phyloP scores from a whole-genome alignment of 805 yeast species.

The Candida bentonensis region DNA sequence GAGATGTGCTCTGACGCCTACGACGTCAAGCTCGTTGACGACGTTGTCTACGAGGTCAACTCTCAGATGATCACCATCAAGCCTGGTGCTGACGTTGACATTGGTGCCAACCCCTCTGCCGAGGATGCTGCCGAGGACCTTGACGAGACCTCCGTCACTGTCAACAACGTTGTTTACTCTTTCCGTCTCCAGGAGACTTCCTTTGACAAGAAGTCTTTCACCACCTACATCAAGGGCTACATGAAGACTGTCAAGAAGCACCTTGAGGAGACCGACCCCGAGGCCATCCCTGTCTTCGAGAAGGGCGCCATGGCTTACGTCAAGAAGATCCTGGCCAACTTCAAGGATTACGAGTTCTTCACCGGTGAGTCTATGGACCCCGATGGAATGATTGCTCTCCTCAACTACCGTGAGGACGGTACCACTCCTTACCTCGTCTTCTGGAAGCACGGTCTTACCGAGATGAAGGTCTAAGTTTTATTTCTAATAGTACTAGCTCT shows the following conservation, averaged over 20 bases:
- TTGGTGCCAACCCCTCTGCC: conserved; percentile 99
- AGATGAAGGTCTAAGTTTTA: conserved; percentile 87
- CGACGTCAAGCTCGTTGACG: conserved; percentile 75
- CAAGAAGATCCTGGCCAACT: conserved; percentile 88
- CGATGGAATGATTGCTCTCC: conserved; percentile 93
- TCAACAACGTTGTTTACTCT: conserved; percentile 97
- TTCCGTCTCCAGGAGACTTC: conserved; percentile 94
- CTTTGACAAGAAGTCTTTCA: conserved; percentile 96
- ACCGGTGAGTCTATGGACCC: conserved; percentile 99
- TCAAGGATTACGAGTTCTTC: conserved; percentile 99
- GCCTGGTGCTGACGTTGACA: conserved; percentile 81
- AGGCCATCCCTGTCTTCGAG: conserved; percentile 74
- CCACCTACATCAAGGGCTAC: conserved; percentile 96
- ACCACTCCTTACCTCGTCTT: conserved; percentile 90
- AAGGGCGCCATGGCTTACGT: conserved; percentile 95
- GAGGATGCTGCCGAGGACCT: conserved; percentile 77
- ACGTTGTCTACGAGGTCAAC: conserved; percentile 92
- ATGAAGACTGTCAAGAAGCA: conserved; percentile 91
- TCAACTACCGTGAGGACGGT: conserved; percentile 99
- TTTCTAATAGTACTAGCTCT: no score
- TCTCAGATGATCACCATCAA: conserved; percentile 82
- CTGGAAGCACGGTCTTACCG: conserved; percentile 97
- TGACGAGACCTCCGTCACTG: conserved; percentile 77
- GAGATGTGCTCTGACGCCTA: conserved; percentile 93
- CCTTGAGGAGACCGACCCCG: conserved; percentile 83